phyloP scores from a whole-genome alignment of 306 rosid genomes.

The barrel medic (Medicago truncatula) region MtrunA17r5.0-ANR NC_053046.1:5036001-5036500 shows the following conservation, averaged over 20 bases:
- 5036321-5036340: slow-evolving; percentile 85
- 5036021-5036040: slow-evolving; percentile 72
- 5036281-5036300: slow-evolving; percentile 90
- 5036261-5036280: slow-evolving; percentile 77
- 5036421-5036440: slow-evolving; percentile 91
- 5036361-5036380: slow-evolving; percentile 75
- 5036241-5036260: slow-evolving; percentile 68
- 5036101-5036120: slow-evolving; percentile 84
- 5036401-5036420: slow-evolving; percentile 89
- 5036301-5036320: slow-evolving; percentile 96
- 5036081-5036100: slow-evolving; percentile 83
- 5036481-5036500: slow-evolving; percentile 79
- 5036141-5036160: slow-evolving; percentile 97
- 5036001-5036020: slow-evolving; percentile 77
- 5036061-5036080: slow-evolving; percentile 92
- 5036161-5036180: slow-evolving; percentile 96
- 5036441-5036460: slow-evolving; percentile 92
- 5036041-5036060: slow-evolving; percentile 85
- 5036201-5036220: slow-evolving; percentile 75
- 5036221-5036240: slow-evolving; percentile 77
- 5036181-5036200: slow-evolving; percentile 93
- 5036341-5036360: slow-evolving; percentile 86
- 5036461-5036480: slow-evolving; percentile 91
- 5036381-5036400: slow-evolving; percentile 95
- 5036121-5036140: slow-evolving; percentile 79